phyloP scores from a whole-genome alignment of 2,329 filamentous ascomycete species.

The Botrytis byssoidea region DNA sequence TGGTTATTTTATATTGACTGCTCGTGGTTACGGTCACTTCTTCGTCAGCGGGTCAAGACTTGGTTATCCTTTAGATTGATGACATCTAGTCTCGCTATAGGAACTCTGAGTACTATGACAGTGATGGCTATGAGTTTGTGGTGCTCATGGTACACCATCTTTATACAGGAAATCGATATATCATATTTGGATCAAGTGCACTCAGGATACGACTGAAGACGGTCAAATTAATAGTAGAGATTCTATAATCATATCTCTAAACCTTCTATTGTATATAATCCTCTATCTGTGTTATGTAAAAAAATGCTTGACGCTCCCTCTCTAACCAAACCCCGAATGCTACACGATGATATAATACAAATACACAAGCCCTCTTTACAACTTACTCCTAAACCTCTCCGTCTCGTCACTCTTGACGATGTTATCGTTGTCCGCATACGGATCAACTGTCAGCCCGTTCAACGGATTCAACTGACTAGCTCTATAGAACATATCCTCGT shows the following conservation, averaged over 20 bases:
- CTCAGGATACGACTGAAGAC: background rate
- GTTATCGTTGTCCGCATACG: conserved; percentile 62
- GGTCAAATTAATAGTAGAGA: background rate
- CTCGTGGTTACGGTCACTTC: background rate
- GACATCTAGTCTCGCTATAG: background rate
- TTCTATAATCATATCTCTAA: background rate
- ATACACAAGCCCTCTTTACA: conserved; percentile 39
- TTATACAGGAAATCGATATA: background rate
- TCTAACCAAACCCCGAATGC: background rate
- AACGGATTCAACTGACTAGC: conserved; percentile 72
- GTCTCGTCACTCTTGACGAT: conserved; percentile 60
- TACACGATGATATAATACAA: background rate
- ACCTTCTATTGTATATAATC: background rate
- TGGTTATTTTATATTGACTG: background rate
- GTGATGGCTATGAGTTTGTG: background rate
- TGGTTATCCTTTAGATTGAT: background rate
- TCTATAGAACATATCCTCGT: conserved; percentile 72
- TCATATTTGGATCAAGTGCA: background rate
- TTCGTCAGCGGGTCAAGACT: background rate
- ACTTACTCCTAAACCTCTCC: conserved; percentile 48
- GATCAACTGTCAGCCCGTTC: conserved; percentile 69
- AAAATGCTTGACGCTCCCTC: background rate
- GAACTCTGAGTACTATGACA: background rate
- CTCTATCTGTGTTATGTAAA: background rate
- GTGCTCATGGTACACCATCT: background rate